Evolutionary conservation across 495 filamentous ascomycete genomes (phyloP).

Genomic region (Lindgomyces ingoldianus): DNA sequence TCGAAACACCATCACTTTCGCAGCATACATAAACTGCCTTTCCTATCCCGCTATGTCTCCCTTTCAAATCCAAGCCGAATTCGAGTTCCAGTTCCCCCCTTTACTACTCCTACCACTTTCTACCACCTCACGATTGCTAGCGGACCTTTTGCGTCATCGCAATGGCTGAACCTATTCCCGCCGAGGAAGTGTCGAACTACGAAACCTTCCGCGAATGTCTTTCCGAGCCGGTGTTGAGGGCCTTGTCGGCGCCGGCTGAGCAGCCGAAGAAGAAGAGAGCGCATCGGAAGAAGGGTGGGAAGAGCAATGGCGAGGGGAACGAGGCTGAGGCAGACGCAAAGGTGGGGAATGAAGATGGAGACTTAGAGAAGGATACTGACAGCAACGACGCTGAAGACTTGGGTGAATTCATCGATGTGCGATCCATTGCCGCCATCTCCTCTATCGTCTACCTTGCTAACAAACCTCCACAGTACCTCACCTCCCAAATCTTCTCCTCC

Average conservation of each 20-base stretch:
- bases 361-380: constrained; percentile 35
- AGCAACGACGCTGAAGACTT: constrained; percentile 63
- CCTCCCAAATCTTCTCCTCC: constrained; percentile 63
- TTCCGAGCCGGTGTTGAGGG: constrained; percentile 59
- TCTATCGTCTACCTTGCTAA: neutral
- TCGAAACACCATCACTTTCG: neutral
- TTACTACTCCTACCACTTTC: too few species aligned
- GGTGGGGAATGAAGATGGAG: neutral
- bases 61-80: too few species aligned
- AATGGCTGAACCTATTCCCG: constrained; percentile 29
- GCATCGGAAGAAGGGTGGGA: constrained; percentile 30
- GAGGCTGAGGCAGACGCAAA: constrained; percentile 32
- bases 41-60: too few species aligned
- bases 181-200: constrained; percentile 59
- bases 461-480: constrained; percentile 61
- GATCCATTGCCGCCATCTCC: neutral
- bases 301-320: neutral
- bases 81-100: too few species aligned
- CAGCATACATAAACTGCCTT: neutral
- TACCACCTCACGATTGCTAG: neutral
- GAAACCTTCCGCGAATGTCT: constrained; percentile 70
- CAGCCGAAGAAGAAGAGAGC: constrained; percentile 49
- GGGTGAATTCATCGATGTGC: constrained; percentile 70
- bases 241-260: constrained; percentile 48
- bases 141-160: too few species aligned